phyloP scores from a whole-genome alignment of 2,329 filamentous ascomycete species.

The Bisporella sp. region DNA sequence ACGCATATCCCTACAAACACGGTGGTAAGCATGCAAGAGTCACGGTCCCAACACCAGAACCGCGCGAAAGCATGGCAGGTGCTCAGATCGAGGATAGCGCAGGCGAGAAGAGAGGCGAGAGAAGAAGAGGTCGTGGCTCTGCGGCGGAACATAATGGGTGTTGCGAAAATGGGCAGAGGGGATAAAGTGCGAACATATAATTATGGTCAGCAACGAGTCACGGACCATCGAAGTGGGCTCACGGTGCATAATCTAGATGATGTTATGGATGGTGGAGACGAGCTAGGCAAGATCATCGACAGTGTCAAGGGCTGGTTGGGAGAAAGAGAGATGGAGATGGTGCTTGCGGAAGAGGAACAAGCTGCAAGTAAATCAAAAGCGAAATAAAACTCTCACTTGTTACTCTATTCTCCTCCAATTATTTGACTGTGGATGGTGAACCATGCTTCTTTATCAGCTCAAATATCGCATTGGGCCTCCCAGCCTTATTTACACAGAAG shows the following conservation, averaged over 20 bases:
- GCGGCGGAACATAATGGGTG: slow-evolving; percentile 70
- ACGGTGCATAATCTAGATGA: slow-evolving; percentile 59
- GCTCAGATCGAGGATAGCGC: slow-evolving; percentile 74
- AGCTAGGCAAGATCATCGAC: slow-evolving; percentile 58
- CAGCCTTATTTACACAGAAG: no score
- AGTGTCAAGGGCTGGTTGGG: slow-evolving; percentile 61
- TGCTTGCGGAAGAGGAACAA: slow-evolving; percentile 42
- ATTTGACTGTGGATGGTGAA: no score
- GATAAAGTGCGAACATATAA: slow-evolving; percentile 87
- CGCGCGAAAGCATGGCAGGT: slow-evolving; percentile 81
- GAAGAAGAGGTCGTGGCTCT: slow-evolving; percentile 73
- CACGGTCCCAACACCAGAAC: slow-evolving; percentile 83
- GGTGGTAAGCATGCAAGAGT: slow-evolving; percentile 87
- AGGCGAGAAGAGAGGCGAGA: slow-evolving; percentile 69
- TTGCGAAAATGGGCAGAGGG: slow-evolving; percentile 76
- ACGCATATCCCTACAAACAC: slow-evolving; percentile 86
- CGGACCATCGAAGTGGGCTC: slow-evolving; percentile 63
- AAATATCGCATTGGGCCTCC: no score
- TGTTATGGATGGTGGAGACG: slow-evolving; percentile 57
- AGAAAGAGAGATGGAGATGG: slow-evolving; percentile 55
- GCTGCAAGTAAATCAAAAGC: no score
- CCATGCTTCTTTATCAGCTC: no score
- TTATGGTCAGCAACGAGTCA: slow-evolving; percentile 62
- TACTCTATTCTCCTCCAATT: no score
- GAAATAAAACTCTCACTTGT: no score